phyloP scores from a whole-genome alignment of 352 stramenopile genomes.

The Phytophthora sojae region DNA sequence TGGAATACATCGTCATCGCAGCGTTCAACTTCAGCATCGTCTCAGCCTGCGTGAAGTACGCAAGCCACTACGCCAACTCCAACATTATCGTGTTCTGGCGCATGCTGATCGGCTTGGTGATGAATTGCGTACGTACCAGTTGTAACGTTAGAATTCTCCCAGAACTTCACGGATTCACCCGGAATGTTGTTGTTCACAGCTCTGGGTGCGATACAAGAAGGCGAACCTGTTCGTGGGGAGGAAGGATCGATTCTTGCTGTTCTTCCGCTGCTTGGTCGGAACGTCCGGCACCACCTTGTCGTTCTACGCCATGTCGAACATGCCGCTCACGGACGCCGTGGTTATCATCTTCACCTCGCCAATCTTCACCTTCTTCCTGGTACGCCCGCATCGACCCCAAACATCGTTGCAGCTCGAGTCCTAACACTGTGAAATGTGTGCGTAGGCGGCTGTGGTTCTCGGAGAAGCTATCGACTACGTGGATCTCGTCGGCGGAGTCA shows the following conservation, averaged over 20 bases:
- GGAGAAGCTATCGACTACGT: constrained; percentile 52
- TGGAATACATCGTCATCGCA: constrained; percentile 52
- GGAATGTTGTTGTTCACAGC: constrained; percentile 20
- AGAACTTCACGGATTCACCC: background rate
- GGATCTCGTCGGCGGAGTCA: constrained; percentile 46
- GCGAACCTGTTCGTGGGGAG: constrained; percentile 43
- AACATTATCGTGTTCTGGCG: constrained; percentile 66
- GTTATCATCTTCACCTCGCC: constrained; percentile 75
- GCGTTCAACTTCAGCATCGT: constrained; percentile 72
- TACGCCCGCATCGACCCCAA: constrained; percentile 17
- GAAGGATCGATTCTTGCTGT: constrained; percentile 40
- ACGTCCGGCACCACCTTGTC: constrained; percentile 47
- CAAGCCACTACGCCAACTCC: constrained; percentile 48
- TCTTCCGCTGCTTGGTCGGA: constrained; percentile 59
- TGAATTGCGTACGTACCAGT: constrained; percentile 54
- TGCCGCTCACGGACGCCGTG: constrained; percentile 69
- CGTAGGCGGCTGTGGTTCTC: constrained; percentile 54
- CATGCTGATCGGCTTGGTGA: constrained; percentile 43
- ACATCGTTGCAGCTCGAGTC: background rate
- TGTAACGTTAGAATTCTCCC: too few species aligned
- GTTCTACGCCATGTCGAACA: constrained; percentile 71
- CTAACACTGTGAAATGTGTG: background rate
- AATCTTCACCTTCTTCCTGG: constrained; percentile 65
- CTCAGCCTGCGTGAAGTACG: constrained; percentile 62
- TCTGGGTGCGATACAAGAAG: constrained; percentile 42